Conservation (phyloP, 1,139 yeast species). For the Lodderomyces orthopsilosis region DNA sequence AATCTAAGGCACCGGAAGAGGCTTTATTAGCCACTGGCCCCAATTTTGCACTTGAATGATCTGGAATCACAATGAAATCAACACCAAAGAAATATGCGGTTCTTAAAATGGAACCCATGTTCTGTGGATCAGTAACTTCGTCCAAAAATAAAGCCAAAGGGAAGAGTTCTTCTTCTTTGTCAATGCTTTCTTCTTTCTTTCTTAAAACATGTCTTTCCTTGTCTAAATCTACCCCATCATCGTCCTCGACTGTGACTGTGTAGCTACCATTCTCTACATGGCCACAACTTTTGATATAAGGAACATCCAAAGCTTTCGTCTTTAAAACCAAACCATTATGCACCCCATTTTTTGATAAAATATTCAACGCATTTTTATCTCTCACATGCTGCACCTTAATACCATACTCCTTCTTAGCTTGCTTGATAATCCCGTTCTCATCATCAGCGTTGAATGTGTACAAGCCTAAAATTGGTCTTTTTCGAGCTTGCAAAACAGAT, state of each 20-base stretch:
- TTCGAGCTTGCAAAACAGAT: slow-evolving; percentile 62
- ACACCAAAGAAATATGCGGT: slow-evolving; percentile 83
- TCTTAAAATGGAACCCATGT: slow-evolving; percentile 82
- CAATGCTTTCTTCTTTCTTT: slow-evolving; percentile 3
- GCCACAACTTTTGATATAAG: slow-evolving; percentile 37
- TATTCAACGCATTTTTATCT: slow-evolving; percentile 57
- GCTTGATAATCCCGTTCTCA: slow-evolving; percentile 29
- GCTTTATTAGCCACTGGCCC: slow-evolving; percentile 80
- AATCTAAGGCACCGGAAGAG: slow-evolving; percentile 85
- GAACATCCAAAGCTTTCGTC: slow-evolving; percentile 54
- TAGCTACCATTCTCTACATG: slow-evolving; percentile 31
- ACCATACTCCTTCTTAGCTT: slow-evolving; percentile 45
- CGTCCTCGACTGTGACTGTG: slow-evolving; percentile 15
- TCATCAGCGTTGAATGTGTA: slow-evolving; percentile 45
- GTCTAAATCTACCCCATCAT: slow-evolving; percentile 14
- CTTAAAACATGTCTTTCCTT: slow-evolving; percentile 1
- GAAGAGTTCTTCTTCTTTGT: slow-evolving; percentile 24
- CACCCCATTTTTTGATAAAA: slow-evolving; percentile 63
- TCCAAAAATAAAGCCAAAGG: slow-evolving; percentile 80
- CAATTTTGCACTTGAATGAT: slow-evolving; percentile 67
- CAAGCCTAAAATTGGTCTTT: slow-evolving; percentile 54
- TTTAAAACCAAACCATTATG: slow-evolving; percentile 82
- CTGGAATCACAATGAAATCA: slow-evolving; percentile 73
- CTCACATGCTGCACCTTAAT: slow-evolving; percentile 42
- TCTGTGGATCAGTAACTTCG: slow-evolving; percentile 86